Base-by-base conservation (phyloP, 768 basidiomycete species). In the Boletus sp. region DNA sequence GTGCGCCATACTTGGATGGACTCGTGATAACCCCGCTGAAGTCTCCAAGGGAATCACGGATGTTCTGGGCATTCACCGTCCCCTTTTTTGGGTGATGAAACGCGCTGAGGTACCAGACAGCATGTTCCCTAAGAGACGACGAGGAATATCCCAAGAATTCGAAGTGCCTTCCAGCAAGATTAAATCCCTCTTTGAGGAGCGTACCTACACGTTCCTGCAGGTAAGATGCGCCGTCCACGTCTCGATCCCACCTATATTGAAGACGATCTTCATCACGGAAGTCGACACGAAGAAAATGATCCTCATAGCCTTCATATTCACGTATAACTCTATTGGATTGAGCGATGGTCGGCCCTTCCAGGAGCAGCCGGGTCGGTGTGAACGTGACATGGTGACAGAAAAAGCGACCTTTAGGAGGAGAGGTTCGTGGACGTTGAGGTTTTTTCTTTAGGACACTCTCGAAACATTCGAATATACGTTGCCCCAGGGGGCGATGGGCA, bases 251-350 rank as follows among this genome's bases (percentile, higher is more conserved):
- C 13, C 83, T 79, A 56, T 87, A 87, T 35, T 82, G 78, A n/a
- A 88, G 75, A 33, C 78, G 77, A 60, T 93, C 88, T 71, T 95
- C 92, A 52, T 93, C 92, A 5, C 87, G 81, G 62, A 94, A 91
- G 60, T 89, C 84, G 25, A 93, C 90, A 10, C 93, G 84, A 30
- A 95, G 65, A 65, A 95, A 95, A 60, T 82, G 74, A 30, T 88
- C 81, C 43, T 84, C 76, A 53, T 79, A 80, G 0, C 77, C 78
- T 44, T 72, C 65, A 52, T 84, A 93, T 50, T 76, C 71, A 1
- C 92, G 84, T 55, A 95, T 85, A 48, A 93, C 81, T 1, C 88
- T 81, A 56, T 95, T 95, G 14, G 89, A 88, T 60, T 92, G 86
- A 25, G 81, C 80, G 0, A 83, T 65, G 53, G 83, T 86, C 1